These are phyloP conservation scores for Leersia perrieri DNA, from an alignment of 176 grass and related monocot genomes.

Conservation along the genomic window DNA sequence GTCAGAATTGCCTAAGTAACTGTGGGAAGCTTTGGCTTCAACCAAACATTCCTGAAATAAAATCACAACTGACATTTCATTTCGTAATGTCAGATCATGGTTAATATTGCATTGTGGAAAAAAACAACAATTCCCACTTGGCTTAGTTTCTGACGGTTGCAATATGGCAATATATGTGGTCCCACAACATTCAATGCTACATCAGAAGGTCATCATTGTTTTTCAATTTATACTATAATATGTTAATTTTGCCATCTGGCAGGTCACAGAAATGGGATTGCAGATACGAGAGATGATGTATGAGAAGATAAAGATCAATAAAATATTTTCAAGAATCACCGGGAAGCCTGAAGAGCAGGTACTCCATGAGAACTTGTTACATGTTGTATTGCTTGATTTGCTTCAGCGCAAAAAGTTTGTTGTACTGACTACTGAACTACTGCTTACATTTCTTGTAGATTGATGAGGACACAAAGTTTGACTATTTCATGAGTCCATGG, in stretches of 20 bases:
- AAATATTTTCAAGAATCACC: slow-evolving; percentile 89
- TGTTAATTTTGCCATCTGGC: slow-evolving; percentile 1
- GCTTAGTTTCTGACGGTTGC: neutral
- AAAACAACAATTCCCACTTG: neutral
- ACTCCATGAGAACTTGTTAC: slow-evolving; percentile 13
- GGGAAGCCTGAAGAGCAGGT: slow-evolving; percentile 88
- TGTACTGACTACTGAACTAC: slow-evolving; percentile 4
- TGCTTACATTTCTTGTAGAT: slow-evolving; percentile 57
- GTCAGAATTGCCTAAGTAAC: neutral
- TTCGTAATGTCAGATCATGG: neutral
- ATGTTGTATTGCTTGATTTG: slow-evolving; percentile 17
- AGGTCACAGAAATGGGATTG: slow-evolving; percentile 68
- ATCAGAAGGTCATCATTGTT: neutral
- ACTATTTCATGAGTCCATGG: slow-evolving; percentile 96
- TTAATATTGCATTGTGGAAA: neutral
- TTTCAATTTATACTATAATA: slow-evolving; percentile 1
- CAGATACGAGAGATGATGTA: slow-evolving; percentile 85
- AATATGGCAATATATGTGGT: neutral
- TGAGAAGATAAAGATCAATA: slow-evolving; percentile 87
- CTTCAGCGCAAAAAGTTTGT: neutral
- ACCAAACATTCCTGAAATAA: neutral
- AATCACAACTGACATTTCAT: neutral
- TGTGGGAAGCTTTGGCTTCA: neutral
- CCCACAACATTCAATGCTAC: neutral
- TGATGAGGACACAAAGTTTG: slow-evolving; percentile 73